Evolutionary conservation across 176 grass and related monocot genomes (phyloP).

Genomic region (Musa acuminata): DNA sequence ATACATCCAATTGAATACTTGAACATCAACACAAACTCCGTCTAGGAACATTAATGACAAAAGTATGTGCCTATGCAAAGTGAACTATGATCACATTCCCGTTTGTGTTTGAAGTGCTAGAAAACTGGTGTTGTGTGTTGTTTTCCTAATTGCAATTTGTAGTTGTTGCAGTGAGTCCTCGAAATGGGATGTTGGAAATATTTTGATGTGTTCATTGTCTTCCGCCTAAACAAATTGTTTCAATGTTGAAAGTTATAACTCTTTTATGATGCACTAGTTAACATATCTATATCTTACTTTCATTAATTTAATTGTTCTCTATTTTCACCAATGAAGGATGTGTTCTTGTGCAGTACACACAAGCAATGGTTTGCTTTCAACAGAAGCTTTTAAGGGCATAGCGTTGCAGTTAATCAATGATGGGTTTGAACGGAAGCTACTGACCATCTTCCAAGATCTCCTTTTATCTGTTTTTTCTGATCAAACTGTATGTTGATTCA

Average conservation of each 20-base stretch:
- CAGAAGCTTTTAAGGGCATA: conserved; percentile 40
- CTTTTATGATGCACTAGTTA: too few species aligned
- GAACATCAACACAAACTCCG: too few species aligned
- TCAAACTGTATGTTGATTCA: conserved; percentile 39
- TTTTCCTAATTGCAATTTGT: too few species aligned
- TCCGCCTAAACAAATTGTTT: neutral
- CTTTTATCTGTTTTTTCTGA: conserved; percentile 49
- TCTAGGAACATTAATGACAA: too few species aligned
- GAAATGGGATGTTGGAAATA: too few species aligned
- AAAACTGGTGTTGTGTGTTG: too few species aligned
- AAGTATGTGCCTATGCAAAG: too few species aligned
- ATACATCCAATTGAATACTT: too few species aligned
- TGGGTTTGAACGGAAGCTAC: conserved; percentile 55
- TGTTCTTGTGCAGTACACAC: conserved; percentile 19
- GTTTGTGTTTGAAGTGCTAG: too few species aligned
- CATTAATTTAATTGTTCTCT: neutral
- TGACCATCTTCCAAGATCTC: conserved; percentile 51
- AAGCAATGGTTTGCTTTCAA: conserved; percentile 31
- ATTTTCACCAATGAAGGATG: neutral
- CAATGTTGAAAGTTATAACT: neutral
- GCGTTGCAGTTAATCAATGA: conserved; percentile 44
- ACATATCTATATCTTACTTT: neutral
- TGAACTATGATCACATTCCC: too few species aligned
- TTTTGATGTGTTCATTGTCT: neutral
- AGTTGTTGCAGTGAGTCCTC: too few species aligned